Evolutionary conservation across 2,329 filamentous ascomycete genomes (phyloP), one percentile per base, ranked within the genome.

Genomic region (Fusarium sp.): DNA sequence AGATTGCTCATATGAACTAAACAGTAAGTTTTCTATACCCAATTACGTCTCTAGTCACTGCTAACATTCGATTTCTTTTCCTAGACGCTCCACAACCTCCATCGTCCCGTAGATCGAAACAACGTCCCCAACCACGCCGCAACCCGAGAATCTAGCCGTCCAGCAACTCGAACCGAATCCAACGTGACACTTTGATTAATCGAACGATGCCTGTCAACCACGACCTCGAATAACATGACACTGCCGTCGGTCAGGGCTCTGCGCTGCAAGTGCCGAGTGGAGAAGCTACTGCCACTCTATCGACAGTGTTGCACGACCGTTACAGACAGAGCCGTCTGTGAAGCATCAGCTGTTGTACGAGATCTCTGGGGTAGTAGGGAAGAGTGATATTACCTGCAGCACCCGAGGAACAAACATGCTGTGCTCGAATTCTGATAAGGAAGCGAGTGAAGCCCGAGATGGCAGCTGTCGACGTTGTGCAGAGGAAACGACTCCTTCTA

Each of bases 111-210:
- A 14, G 54, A 35, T 38, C 61, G 47, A 40, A 33, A n/a, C 17
- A 62, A 47, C 27, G 22, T 64, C 27, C 30, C 38, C 61, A 73
- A 61, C 8, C 45, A 64, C 63, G 66, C 57, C 64, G 66, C 66
- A 52, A 27, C 38, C 45, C 38, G 14, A 45, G 12, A 33, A 3
- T 20, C 6, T 27, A 20, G 33, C n/a, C 62, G 57, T 47, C 56
- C 32, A 67, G 73, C 72, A 75, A 75, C 70, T 73, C 50, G 56
- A 68, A 59, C 72, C 72, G 72, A 75, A 57, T 56, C 43, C 30
- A 67, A 64, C 50, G 72, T 75, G 62, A 33, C 68, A 74, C 66
- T 60, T 40, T 40, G 37, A 62, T 47, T 59, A 71, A 56, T 63
- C 61, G 40, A 63, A 63, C 25, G 25, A 68, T 54, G 37, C 47